Evolutionary conservation across 371 early-diverging fungal genomes (phyloP), one percentile per base, ranked within the genome.

Genomic region (Mucor irregularis): DNA sequence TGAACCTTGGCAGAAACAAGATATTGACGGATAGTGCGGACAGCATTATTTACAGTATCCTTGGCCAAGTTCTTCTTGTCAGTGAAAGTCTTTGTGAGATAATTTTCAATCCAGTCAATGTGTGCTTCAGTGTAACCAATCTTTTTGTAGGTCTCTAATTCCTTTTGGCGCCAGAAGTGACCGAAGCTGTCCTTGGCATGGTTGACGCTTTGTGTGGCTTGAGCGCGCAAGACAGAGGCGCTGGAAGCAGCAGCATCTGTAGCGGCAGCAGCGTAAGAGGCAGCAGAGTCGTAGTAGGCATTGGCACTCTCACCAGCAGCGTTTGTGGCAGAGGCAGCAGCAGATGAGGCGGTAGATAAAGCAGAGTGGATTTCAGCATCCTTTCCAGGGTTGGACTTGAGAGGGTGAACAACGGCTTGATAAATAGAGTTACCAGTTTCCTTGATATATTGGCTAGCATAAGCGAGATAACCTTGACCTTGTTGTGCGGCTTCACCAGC

Each of bases 91-190:
- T 59, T 53, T 8, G 62, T 51, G 7, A 78, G 61, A 34, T 72
- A 66, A 29, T 70, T 63, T 28, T 72, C 59, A 10, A 78, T 42
- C 71, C 73, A 71, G 22, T 78, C 56, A 16, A 78, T 58, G 17
- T 78, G 75, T 7, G 72, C 66, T 49, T 78, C 71, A 8, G 78
- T 70, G 34, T 78, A 78, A 5, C 74, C 78, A 25, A 76, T 47
- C 42, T 66, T 68, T 9, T 59, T 52, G 17, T 64, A 73, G 0
- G 69, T 67, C 19, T 76, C 65, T 8, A 54, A 31, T 39, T 76
- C 63, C 46, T 70, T 66, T 33, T 71, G 60, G 35, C 54, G 58
- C 75, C 78, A 73, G 53, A 53, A 68, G 14, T 60, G 31, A 14
- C 64, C 78, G 63, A 74, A 70, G 9, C 55, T 62, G 2, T 63